Evolutionary conservation across 768 basidiomycete species (phyloP).

Genomic region (Trametopsis cervina): DNA sequence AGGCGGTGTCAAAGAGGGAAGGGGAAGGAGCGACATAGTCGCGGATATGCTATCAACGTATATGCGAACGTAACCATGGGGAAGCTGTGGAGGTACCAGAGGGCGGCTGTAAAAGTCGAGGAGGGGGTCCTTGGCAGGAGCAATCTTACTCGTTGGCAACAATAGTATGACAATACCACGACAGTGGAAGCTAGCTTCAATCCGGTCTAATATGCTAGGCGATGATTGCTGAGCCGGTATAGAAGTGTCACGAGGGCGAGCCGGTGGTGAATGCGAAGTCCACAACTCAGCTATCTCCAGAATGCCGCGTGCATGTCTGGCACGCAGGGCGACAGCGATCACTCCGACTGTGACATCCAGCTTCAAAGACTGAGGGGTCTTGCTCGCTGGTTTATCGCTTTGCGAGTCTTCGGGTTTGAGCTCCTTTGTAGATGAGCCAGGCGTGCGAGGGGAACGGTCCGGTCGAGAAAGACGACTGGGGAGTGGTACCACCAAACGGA

Average conservation of each 20-base stretch:
- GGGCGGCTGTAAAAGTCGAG: conserved; percentile 50
- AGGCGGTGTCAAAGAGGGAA: not conserved
- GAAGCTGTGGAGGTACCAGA: conserved; percentile 46
- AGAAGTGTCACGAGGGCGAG: not conserved
- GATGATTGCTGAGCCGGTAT: conserved; percentile 14
- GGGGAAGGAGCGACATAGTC: conserved; percentile 15
- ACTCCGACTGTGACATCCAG: conserved; percentile 41
- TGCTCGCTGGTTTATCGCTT: not conserved
- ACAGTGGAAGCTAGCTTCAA: conserved; percentile 28
- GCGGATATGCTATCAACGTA: conserved; percentile 21
- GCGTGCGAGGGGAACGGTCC: conserved; percentile 9
- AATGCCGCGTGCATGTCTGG: conserved; percentile 49
- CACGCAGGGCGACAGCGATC: conserved; percentile 48
- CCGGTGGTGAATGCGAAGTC: conserved; percentile 13
- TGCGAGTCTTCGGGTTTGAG: not conserved
- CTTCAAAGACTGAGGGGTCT: conserved; percentile 8
- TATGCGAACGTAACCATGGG: conserved; percentile 45
- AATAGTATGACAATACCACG: conserved; percentile 45
- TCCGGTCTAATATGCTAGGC: conserved; percentile 19
- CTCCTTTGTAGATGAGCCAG: not conserved
- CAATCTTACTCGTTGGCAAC: conserved; percentile 25
- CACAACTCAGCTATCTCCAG: conserved; percentile 26
- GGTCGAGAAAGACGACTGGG: too few relatives aligned
- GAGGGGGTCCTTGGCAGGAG: conserved; percentile 16
- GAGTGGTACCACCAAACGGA: conserved; percentile 47